Conservation (phyloP, 345 rosid genomes). For the Ceriops tagal region DNA sequence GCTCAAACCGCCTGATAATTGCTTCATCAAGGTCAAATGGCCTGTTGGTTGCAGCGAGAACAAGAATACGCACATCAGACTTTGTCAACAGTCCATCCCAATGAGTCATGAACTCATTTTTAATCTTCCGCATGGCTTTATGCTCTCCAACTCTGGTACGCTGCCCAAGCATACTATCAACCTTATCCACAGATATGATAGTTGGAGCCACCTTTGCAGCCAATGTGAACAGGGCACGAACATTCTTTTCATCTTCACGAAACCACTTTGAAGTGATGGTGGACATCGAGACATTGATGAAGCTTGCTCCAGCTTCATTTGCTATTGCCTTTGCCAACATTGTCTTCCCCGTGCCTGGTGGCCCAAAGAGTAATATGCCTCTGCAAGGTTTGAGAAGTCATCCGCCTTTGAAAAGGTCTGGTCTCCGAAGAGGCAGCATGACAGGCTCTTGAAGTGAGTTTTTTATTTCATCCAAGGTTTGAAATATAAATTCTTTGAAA, state of each 20-base stretch:
- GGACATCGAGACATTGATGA: conserved; percentile 98
- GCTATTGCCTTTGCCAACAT: conserved; percentile 99
- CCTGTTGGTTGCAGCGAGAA: conserved; percentile 98
- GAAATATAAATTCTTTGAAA: no score
- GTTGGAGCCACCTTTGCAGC: conserved; percentile 98
- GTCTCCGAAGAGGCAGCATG: conserved; percentile 96
- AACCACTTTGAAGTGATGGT: conserved; percentile 99
- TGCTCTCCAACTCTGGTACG: conserved; percentile 93
- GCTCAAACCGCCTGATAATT: conserved; percentile 92
- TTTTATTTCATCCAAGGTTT: conserved; percentile 81
- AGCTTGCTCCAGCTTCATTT: conserved; percentile 98
- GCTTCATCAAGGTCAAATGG: conserved; percentile 99
- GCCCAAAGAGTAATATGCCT: conserved; percentile 93
- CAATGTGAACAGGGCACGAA: conserved; percentile 79
- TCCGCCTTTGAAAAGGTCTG: conserved; percentile 94
- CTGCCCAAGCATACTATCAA: conserved; percentile 99
- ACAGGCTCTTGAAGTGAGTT: conserved; percentile 96
- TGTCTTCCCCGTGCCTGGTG: conserved; percentile 99
- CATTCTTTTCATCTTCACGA: conserved; percentile 98
- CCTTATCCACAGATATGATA: conserved; percentile 94
- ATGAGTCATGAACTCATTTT: conserved; percentile 96
- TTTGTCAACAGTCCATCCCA: conserved; percentile 98
- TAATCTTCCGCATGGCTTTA: conserved; percentile 96
- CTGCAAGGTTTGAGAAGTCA: conserved; percentile 96
- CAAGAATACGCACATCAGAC: conserved; percentile 77